Conservation (phyloP, 2,329 filamentous ascomycete species). For the Fusarium decemcellulare region DNA sequence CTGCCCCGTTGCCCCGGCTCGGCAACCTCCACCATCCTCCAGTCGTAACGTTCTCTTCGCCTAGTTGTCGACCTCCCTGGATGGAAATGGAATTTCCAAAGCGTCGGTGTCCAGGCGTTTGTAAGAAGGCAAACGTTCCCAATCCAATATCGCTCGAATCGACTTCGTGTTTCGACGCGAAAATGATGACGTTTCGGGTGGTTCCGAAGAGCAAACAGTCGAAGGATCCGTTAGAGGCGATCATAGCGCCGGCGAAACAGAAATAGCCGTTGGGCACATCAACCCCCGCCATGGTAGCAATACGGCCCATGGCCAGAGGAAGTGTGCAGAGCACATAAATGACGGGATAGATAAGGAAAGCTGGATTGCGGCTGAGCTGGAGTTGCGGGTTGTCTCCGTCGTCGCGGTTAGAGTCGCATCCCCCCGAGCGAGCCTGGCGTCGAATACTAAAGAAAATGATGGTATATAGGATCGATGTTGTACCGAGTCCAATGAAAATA, state of each 20-base stretch:
- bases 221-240: conserved; percentile 69
- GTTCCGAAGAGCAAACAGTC: conserved; percentile 68
- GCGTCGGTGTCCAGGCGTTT: conserved; percentile 53
- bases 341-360: conserved; percentile 77
- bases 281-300: conserved; percentile 71
- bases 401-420: conserved; percentile 18
- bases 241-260: conserved; percentile 71
- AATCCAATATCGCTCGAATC: conserved; percentile 63
- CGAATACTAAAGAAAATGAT: conserved; percentile 58
- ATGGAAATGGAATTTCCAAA: conserved; percentile 60
- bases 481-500: conserved; percentile 65
- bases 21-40: conserved; percentile 50
- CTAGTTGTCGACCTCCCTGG: conserved; percentile 46
- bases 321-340: conserved; percentile 80
- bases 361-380: conserved; percentile 57
- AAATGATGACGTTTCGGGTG: conserved; percentile 68
- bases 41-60: conserved; percentile 19
- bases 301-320: conserved; percentile 75
- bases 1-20: conserved; percentile 12
- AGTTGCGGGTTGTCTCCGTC: conserved; percentile 29
- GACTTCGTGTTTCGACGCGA: conserved; percentile 53
- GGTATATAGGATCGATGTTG: conserved; percentile 57
- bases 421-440: conserved; percentile 34
- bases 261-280: conserved; percentile 68
- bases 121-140: conserved; percentile 66